Evolutionary conservation across 2,329 filamentous ascomycete species (phyloP), one percentile per base, ranked within the genome.

Genomic region (Trichocomaceae sp.): DNA sequence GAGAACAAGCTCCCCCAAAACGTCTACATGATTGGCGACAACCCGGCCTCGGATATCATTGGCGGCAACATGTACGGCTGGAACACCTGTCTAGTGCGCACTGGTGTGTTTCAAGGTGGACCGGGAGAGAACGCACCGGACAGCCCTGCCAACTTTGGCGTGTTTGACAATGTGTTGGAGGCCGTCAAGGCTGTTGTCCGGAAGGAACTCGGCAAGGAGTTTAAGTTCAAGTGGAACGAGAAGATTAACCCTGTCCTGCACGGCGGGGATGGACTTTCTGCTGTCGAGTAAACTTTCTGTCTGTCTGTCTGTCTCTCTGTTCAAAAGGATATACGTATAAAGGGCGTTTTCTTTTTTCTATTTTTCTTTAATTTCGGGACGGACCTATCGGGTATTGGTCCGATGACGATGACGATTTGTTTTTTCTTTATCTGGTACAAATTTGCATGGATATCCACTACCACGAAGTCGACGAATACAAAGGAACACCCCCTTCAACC

Each of bases 61-160:
- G 86, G 86, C 59, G 86, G 86, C 58, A 90, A 90, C 78, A 86
- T 85, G 80, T 88, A 90, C 71, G 85, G 85, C 57, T 90, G 86
- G 87, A 90, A 90, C 74, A 89, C 86, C 2, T 89, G 86, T 66
- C 73, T 90, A 53, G 86, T 90, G 55, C 82, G 86, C 66, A 90
- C 86, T 0, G 87, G 87, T 73, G 86, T 90, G 47, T 89, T 86
- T 80, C 84, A 88, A 74, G 86, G 86, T 58, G 61, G 61, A 41
- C 55, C 60, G 23, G 85, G 82, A 17, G 85, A 83, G 57, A 90
- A 90, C 66, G 87, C 90, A 66, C 79, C 85, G 69, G 77, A 88
- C 73, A 90, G 88, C 73, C 86, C 86, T 1, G 86, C 86, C 66
- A 87, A 79, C 74, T 88, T 89, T 65, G 86, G 86, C 60, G 86